Evolutionary conservation across 257 asterid species (phyloP), one percentile per base, ranked within the genome.

Genomic region (Solanum chaucha): DNA sequence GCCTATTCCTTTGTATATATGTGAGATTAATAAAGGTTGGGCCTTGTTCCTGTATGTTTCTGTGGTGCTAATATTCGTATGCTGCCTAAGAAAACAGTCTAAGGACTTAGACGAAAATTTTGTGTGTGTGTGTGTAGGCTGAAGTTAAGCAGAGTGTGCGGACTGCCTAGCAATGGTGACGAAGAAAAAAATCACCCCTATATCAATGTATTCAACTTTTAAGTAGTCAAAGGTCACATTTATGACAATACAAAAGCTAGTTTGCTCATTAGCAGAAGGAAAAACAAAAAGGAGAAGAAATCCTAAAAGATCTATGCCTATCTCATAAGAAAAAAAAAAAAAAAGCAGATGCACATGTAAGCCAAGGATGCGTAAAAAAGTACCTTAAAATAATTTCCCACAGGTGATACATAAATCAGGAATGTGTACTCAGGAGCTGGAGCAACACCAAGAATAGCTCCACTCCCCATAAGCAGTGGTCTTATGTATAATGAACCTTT

Each of bases 401-500:
- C 99, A 0, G 99, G 99, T 10, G 99, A 93, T 84, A 97, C 99
- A 87, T 95, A 97, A 87, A 96, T 93, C 89, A 97, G 88, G 87
- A 96, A 96, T 75, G 99, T 97, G 90, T 97, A 95, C 89, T 97
- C 99, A 0, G 99, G 98, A 89, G 99, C 95, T 44, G 99, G 99
- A 89, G 99, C 97, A 88, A 97, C 98, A 83, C 99, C 99, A 36
- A 97, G 95, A 90, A 96, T 96, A 82, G 98, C 95, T 78, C 99
- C 99, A 90, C 98, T 97, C 61, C 99, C 99, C 98, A 97, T 95
- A 65, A 96, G 98, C 96, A 97, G 89, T 28, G 99, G 99, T 81
- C 99, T 93, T 86, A 97, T 93, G 68, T 97, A 97, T 55, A 97
- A 90, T 73, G 99, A 94, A 85, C 99, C 99, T 94, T 92, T 97